Evolutionary conservation across 202 grass and related monocot species (phyloP).

Genomic region (Eragrostis tef): DNA sequence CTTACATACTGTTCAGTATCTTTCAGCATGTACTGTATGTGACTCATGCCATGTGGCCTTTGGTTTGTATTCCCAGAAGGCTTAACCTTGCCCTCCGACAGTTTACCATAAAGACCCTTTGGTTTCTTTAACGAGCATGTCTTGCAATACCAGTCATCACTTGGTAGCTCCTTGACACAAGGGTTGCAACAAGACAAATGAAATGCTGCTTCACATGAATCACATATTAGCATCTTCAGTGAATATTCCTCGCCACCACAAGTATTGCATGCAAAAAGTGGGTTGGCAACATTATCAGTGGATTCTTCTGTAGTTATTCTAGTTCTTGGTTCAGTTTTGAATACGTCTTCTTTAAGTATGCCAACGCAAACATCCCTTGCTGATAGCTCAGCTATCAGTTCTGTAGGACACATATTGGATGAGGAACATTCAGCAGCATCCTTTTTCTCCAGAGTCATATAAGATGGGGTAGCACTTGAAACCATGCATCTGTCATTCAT

Average conservation of each 20-base stretch:
- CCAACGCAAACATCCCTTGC: slow-evolving; percentile 81
- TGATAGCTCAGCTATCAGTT: slow-evolving; percentile 52
- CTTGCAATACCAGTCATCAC: slow-evolving; percentile 72
- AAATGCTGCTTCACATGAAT: slow-evolving; percentile 84
- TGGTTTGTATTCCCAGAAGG: slow-evolving; percentile 45
- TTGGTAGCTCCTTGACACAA: slow-evolving; percentile 52
- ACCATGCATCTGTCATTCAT: slow-evolving; percentile 38
- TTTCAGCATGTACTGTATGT: slow-evolving; percentile 76
- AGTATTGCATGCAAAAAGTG: slow-evolving; percentile 67
- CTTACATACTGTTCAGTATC: slow-evolving; percentile 70
- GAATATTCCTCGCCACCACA: slow-evolving; percentile 63
- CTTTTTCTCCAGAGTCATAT: slow-evolving; percentile 44
- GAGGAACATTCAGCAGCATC: slow-evolving; percentile 59
- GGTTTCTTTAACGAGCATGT: slow-evolving; percentile 68
- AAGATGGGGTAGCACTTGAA: slow-evolving; percentile 45
- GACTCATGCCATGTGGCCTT: slow-evolving; percentile 52
- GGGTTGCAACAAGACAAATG: slow-evolving; percentile 78
- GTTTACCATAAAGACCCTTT: slow-evolving; percentile 50
- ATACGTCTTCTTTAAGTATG: slow-evolving; percentile 62
- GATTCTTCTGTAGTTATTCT: slow-evolving; percentile 36
- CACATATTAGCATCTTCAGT: slow-evolving; percentile 86
- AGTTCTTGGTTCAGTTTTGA: slow-evolving; percentile 51
- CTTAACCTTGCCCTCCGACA: slow-evolving; percentile 39
- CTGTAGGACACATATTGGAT: slow-evolving; percentile 46
- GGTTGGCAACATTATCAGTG: slow-evolving; percentile 50